Evolutionary conservation across 345 rosid species (phyloP), one percentile per base, ranked within the genome.

Genomic region (Eutrema japonicum): DNA sequence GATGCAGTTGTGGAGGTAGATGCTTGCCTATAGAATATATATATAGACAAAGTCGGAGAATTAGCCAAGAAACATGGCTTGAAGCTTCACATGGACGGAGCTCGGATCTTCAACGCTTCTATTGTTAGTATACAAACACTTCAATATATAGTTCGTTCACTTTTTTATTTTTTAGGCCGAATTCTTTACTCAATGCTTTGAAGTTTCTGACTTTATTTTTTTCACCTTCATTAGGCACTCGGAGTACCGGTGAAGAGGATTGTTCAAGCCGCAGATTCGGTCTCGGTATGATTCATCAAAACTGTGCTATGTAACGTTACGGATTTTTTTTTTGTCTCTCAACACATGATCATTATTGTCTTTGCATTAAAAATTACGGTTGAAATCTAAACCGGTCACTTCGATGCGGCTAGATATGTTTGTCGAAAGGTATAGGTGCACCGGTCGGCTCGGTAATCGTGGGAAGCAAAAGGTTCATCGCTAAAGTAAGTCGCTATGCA

Each of bases 1-100:
- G 40, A 80, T 79, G 82, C 86, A 92, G 99, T 80, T 78, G 88
- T 46, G 96, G 97, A 13, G 99, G 99, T 63, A 87, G 80, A 82
- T 92, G 96, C 79, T 61, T 90, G 68, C 80, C 91, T 60, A 82
- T 61, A 64, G 96, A 90, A 52, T 92, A 92, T 32, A 85, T 82
- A 1, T 32, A 85, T 82, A 1, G 89, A 92, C 77, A 71, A 46
- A 46, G 96, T 92, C 12, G 96, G 97, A 59, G 89, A 88, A 67
- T 42, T 92, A 43, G 96, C 97, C 30, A 87, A 84, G 80, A 88
- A 85, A 74, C 85, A 95, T 73, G 91, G 88, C 16, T 76, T 95
- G 81, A 90, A 90, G 84, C 94, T 92, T 85, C 98, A 95, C 64
- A 88, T 95, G 10, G 98, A 95, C 2, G 99, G 99, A 42, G 99